phyloP scores from a whole-genome alignment of 371 early-diverging fungal genomes.

The Rozella allomycis region DNA sequence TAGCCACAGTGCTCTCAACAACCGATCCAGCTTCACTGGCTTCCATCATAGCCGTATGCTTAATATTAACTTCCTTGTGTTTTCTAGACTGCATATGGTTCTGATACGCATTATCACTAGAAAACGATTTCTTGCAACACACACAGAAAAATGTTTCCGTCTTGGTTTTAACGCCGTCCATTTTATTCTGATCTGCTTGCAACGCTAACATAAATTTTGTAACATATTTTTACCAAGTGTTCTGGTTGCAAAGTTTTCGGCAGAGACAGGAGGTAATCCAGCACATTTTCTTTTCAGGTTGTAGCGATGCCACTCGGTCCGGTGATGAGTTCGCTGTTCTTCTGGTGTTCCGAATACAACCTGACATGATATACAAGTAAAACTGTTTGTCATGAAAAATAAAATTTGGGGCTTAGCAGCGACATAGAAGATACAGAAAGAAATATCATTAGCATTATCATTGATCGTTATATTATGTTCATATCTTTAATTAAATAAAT shows the following conservation, averaged over 20 bases:
- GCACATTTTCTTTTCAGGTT: constrained; percentile 84
- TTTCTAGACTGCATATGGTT: constrained; percentile 76
- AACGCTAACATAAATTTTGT: constrained; percentile 1
- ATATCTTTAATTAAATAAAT: no score
- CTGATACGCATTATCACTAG: constrained; percentile 52
- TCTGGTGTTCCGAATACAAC: constrained; percentile 59
- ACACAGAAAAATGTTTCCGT: no score
- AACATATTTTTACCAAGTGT: constrained; percentile 24
- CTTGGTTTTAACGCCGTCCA: no score
- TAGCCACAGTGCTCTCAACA: not conserved
- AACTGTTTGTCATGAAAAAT: no score
- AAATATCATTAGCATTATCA: no score
- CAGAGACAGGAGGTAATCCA: constrained; percentile 54
- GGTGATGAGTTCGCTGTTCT: constrained; percentile 67
- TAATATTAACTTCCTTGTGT: constrained; percentile 40
- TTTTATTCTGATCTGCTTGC: no score
- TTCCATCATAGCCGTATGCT: no score
- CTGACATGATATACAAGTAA: constrained; percentile 68
- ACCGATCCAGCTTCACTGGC: no score
- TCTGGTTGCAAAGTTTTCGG: constrained; percentile 51
- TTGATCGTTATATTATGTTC: no score
- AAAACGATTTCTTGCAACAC: constrained; percentile 34
- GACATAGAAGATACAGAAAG: no score
- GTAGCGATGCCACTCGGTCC: constrained; percentile 91
- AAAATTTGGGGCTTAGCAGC: no score